A percentile compares a stretch with the other conserved stretches of the same genome.
Evolutionary conservation across 495 filamentous ascomycete species (phyloP).

Genomic region (Cudoniella acicularis): DNA sequence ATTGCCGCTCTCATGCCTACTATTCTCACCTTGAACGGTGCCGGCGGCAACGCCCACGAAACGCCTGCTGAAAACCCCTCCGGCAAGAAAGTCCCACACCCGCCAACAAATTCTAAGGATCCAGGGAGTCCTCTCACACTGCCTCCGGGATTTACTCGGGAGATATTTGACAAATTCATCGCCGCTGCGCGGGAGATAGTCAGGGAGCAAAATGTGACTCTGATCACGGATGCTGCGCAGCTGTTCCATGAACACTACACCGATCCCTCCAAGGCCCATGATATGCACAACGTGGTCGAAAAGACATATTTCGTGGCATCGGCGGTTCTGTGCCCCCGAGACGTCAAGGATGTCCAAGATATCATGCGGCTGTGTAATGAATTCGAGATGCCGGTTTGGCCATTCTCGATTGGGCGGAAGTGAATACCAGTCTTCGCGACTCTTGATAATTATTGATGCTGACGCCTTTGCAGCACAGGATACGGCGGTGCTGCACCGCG

Average conservation of each 20-base stretch:
- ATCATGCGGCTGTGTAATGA: slow-evolving; percentile 44
- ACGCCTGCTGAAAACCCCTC: background rate
- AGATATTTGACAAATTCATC: slow-evolving; percentile 15
- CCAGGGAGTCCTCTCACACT: slow-evolving; percentile 7
- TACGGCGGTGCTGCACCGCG: slow-evolving; percentile 57
- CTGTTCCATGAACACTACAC: slow-evolving; percentile 23
- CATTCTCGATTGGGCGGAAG: slow-evolving; percentile 51
- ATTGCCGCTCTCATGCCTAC: background rate
- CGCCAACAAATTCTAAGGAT: background rate
- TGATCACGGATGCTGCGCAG: slow-evolving; percentile 16
- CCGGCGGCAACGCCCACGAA: background rate
- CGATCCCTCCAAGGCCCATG: slow-evolving; percentile 25
- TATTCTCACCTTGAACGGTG: background rate
- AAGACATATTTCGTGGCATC: slow-evolving; percentile 13
- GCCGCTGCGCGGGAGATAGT: background rate
- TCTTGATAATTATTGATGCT: background rate
- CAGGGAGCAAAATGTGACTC: slow-evolving; percentile 21
- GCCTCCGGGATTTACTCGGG: slow-evolving; percentile 12
- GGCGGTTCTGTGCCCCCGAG: background rate
- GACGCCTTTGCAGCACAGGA: slow-evolving; percentile 35
- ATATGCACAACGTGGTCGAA: slow-evolving; percentile 27
- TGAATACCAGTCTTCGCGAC: background rate
- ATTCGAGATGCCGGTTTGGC: slow-evolving; percentile 47
- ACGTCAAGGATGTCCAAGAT: slow-evolving; percentile 39
- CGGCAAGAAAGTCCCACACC: background rate